Evolutionary conservation across 306 rosid species (phyloP).

Genomic region (Trichosanthes cucumerina): DNA sequence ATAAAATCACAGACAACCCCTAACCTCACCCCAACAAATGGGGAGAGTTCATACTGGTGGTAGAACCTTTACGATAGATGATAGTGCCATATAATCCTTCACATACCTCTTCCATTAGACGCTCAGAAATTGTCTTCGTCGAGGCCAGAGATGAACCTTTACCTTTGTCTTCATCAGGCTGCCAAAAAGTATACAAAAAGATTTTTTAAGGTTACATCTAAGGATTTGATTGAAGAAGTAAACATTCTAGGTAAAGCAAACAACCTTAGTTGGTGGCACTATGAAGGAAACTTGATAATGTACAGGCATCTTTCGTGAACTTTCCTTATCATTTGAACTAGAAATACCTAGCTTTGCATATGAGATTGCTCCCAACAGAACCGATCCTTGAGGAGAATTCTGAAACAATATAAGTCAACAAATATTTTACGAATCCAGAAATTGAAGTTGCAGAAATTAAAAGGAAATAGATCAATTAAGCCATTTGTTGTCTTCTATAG

Average conservation of each 20-base stretch:
- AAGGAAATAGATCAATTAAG: not conserved
- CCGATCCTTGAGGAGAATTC: constrained; percentile 76
- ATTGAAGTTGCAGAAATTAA: not conserved
- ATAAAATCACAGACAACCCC: not conserved
- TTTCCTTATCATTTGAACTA: constrained; percentile 36
- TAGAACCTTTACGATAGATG: not conserved
- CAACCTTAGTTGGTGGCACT: constrained; percentile 91
- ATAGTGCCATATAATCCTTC: not conserved
- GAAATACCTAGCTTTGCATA: constrained; percentile 54
- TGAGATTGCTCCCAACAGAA: constrained; percentile 73
- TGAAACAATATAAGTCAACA: constrained; percentile 21
- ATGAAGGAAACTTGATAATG: constrained; percentile 50
- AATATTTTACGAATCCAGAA: not conserved
- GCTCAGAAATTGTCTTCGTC: constrained; percentile 62
- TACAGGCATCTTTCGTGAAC: constrained; percentile 62
- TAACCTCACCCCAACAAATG: not conserved
- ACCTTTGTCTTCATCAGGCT: constrained; percentile 80
- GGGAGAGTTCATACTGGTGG: not conserved
- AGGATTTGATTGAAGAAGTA: not conserved
- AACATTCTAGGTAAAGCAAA: constrained; percentile 12
- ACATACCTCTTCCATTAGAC: constrained; percentile 81
- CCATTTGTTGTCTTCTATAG: not conserved
- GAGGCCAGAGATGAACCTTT: constrained; percentile 47
- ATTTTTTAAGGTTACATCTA: not conserved
- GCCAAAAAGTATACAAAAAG: constrained; percentile 8